Evolutionary conservation across 2,329 filamentous ascomycete species (phyloP), one percentile per base, ranked within the genome.

Genomic region (Endothia cerciana): DNA sequence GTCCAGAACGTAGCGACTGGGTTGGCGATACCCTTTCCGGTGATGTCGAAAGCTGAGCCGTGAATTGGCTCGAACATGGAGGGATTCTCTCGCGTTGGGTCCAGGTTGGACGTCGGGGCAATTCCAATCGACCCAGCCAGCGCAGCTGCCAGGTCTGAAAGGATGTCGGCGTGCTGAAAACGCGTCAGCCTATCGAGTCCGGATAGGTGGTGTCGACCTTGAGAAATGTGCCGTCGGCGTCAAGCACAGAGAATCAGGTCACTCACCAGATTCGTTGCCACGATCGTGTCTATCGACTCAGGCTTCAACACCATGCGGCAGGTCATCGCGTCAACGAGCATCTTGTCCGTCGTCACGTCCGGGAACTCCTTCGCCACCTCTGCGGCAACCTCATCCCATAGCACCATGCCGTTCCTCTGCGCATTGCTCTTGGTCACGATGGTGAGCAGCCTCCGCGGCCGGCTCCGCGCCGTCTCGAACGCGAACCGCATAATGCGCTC

Each of bases 61-160:
- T 85, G 83, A 65, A 86, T 85, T 0, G 84, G 84, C 75, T 87
- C 84, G 69, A 87, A 87, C 83, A 86, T 84, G 62, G 77, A 80
- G 73, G 84, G 64, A 76, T 83, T 71, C 73, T 81, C n/a, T 77
- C 82, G 70, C 8, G 76, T 77, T 5, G 88, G 87, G 70, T 90
- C 87, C 7, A 91, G 78, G 69, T 89, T 90, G 43, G 80, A 84
- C 0, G 88, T 89, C 2, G 88, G 87, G 1, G 88, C 88, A 66
- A 91, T 90, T 5, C 89, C 88, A 69, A 91, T 91, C 2, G 83
- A 87, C 1, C 88, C 89, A n/a, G 88, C 87, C 4, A 91, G 77
- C 0, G 87, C 86, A 19, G 89, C 88, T 17, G 88, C 89, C 19
- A 91, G 80, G 73, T 91, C 88, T 4, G 86, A 89, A 2, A 91